A percentile compares a stretch with the other conserved stretches of the same genome.
Evolutionary conservation across 352 stramenopile species (phyloP).

Genomic region (Globisporangium iwayamae): DNA sequence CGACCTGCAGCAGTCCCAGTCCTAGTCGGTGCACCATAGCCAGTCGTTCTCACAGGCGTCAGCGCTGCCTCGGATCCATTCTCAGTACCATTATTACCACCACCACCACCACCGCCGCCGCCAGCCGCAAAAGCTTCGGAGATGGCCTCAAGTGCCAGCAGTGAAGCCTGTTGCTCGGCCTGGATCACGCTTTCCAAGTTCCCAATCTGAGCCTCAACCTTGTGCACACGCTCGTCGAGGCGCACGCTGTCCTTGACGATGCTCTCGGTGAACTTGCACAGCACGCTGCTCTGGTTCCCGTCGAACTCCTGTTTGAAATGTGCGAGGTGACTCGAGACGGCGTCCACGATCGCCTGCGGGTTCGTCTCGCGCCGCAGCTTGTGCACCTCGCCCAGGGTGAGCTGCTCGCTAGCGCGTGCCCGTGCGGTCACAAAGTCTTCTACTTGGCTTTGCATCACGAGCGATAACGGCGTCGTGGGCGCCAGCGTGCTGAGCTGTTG

Average conservation of each 20-base stretch:
- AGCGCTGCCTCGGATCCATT: neutral
- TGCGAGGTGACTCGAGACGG: slow-evolving; percentile 49
- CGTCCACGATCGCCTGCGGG: slow-evolving; percentile 45
- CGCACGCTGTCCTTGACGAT: slow-evolving; percentile 41
- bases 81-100: neutral
- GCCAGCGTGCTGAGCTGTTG: slow-evolving; percentile 12
- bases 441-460: slow-evolving; percentile 46
- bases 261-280: slow-evolving; percentile 51
- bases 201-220: slow-evolving; percentile 49
- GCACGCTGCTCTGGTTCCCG: slow-evolving; percentile 36
- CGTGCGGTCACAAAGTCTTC: slow-evolving; percentile 37
- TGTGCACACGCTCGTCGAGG: slow-evolving; percentile 50
- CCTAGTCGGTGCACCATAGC: neutral
- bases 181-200: slow-evolving; percentile 57
- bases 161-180: slow-evolving; percentile 63
- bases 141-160: slow-evolving; percentile 65
- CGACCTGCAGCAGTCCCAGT: neutral
- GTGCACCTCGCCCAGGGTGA: slow-evolving; percentile 28
- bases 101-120: neutral
- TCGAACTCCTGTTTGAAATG: slow-evolving; percentile 68
- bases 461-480: slow-evolving; percentile 27
- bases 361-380: slow-evolving; percentile 27
- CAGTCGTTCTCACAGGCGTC: neutral
- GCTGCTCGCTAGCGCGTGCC: slow-evolving; percentile 32
- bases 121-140: slow-evolving; percentile 46